Conservation (phyloP, 345 rosid genomes). For the Camelina hispida region DNA sequence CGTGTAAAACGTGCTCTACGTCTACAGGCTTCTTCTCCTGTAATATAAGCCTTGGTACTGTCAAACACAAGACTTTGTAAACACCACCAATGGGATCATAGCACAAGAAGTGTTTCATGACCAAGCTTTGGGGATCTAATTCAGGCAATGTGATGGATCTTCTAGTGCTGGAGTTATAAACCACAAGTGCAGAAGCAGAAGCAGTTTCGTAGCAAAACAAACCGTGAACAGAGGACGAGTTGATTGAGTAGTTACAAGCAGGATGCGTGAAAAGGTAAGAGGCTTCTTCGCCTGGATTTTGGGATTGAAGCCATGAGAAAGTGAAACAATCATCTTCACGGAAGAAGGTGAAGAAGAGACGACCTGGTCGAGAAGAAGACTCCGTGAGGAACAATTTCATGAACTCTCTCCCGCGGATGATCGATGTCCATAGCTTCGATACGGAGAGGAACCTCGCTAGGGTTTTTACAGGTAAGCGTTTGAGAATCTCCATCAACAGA, state of each 20-base stretch:
- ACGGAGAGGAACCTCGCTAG: neutral
- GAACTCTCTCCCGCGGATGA: neutral
- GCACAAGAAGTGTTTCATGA: neutral
- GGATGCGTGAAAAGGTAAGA: no score
- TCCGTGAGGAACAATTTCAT: neutral
- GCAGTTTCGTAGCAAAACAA: neutral
- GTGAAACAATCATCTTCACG: neutral
- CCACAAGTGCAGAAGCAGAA: neutral
- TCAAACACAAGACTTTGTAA: neutral
- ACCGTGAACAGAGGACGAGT: neutral
- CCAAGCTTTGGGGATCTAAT: no score
- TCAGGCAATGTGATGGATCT: neutral
- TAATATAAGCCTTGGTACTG: no score
- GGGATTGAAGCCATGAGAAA: neutral
- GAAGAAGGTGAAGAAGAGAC: neutral
- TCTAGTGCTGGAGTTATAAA: neutral
- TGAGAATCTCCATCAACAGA: conserved; percentile 10
- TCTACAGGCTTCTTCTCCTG: no score
- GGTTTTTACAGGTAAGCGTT: neutral
- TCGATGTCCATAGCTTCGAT: neutral
- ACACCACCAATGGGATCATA: neutral
- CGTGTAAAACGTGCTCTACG: neutral
- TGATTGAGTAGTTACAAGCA: no score
- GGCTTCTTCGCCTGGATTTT: neutral
- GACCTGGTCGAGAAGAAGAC: neutral